phyloP scores from a whole-genome alignment of 2,329 filamentous ascomycete species.

The Fonsecaea erecta region DNA sequence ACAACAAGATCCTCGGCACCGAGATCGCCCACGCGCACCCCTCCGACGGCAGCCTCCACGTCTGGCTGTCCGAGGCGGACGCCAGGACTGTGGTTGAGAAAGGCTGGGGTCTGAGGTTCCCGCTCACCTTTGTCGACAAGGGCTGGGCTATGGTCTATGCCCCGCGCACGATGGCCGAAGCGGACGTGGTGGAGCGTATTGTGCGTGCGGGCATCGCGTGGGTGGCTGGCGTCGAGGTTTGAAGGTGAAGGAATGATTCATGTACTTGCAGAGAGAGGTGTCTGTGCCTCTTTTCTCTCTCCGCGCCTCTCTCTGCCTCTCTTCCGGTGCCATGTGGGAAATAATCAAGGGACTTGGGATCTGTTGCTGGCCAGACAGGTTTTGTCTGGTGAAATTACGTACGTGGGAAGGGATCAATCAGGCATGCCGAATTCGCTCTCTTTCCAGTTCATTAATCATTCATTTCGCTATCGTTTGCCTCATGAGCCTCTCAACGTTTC shows the following conservation, averaged over 20 bases:
- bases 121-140: constrained; percentile 27
- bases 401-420: background rate
- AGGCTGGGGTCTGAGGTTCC: constrained; percentile 32
- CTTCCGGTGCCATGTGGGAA: background rate
- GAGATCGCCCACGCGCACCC: constrained; percentile 32
- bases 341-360: background rate
- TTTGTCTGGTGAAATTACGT: background rate
- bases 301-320: no score
- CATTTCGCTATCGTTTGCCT: background rate
- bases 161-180: constrained; percentile 29
- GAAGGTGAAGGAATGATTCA: no score
- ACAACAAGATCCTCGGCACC: constrained; percentile 19
- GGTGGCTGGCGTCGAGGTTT: constrained; percentile 27
- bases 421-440: background rate
- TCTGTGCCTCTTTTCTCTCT: background rate
- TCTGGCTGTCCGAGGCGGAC: constrained; percentile 31
- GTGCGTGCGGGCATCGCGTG: constrained; percentile 27
- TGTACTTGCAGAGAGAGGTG: no score
- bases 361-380: background rate
- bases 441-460: background rate
- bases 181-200: constrained; percentile 31
- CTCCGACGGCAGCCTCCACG: constrained; percentile 27
- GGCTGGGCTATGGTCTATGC: constrained; percentile 33
- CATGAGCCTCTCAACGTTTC: background rate
- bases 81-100: constrained; percentile 31